Conservation (phyloP, 2,329 filamentous ascomycete genomes). For the Stachybotrys elegans region DNA sequence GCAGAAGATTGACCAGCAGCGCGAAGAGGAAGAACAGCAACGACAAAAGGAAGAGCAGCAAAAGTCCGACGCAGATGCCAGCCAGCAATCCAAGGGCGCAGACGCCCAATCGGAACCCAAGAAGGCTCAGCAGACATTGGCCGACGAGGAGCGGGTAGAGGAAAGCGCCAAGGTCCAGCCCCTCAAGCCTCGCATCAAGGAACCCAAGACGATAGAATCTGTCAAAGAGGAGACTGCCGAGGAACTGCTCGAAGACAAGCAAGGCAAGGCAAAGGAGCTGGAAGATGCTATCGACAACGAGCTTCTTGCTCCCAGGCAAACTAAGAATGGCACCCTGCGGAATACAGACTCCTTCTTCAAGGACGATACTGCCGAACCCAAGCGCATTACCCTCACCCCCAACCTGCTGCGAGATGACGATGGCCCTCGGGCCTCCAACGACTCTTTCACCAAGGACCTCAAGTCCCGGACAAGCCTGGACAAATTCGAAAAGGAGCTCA, state of each 20-base stretch:
- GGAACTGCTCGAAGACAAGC: conserved; percentile 12
- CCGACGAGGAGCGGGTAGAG: conserved; percentile 34
- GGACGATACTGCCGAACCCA: conserved; percentile 89
- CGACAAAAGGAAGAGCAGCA: conserved; percentile 18
- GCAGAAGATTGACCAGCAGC: conserved; percentile 23
- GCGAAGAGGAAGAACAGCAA: conserved; percentile 20
- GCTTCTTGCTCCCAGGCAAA: conserved; percentile 51
- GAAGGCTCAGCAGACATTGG: conserved; percentile 21
- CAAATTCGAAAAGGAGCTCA: conserved; percentile 50
- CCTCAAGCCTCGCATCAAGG: conserved; percentile 43
- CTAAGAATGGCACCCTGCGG: conserved; percentile 78
- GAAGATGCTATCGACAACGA: conserved; percentile 63
- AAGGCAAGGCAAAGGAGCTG: conserved; percentile 39
- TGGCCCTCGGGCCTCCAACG: conserved; percentile 46
- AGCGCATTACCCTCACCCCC: conserved; percentile 94
- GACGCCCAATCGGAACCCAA: conserved; percentile 24
- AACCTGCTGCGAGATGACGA: conserved; percentile 83
- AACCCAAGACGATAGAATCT: conserved; percentile 30
- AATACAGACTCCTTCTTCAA: conserved; percentile 98
- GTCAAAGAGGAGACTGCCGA: conserved; percentile 27
- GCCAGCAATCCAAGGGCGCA: conserved; percentile 19
- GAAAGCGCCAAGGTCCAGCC: conserved; percentile 53
- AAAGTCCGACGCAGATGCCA: conserved; percentile 20
- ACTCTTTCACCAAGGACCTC: conserved; percentile 38
- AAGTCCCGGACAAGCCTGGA: conserved; percentile 67